Base-by-base conservation (phyloP, 1,139 yeast genomes). In the Spencermartinsiella ligniputridi region DNA sequence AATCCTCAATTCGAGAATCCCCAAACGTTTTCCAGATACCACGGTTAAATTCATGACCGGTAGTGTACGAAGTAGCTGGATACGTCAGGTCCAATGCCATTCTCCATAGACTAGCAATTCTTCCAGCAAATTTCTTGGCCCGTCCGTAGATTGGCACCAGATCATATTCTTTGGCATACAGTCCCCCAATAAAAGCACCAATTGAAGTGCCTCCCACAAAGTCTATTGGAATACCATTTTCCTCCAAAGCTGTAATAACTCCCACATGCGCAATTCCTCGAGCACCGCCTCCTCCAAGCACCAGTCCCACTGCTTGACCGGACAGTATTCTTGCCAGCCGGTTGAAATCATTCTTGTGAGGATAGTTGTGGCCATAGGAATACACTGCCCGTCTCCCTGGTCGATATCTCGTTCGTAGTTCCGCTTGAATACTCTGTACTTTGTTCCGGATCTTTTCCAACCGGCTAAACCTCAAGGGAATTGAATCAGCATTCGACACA, bases 1-100 rank as follows among this genome's bases (percentile, higher is more conserved):
- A 90, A 62, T 92, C 98, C 60, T 92, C 98, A 53, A 92, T 87
- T 57, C 96, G 83, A 18, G 83, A 75, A 52, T 88, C 94, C 0
- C 97, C 97, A 68, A 92, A 85, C 0, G 88, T 78, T 62, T 92
- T 92, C 97, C 97, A 92, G 16, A 92, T 81, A 39, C 98, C 97
- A 54, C 97, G 74, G 63, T 92, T 92, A 64, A 92, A 92, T 63
- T 89, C 97, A 65, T 92, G 96, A 1, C 98, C 98, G 0, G 98
- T 92, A 11, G 95, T 85, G 61, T 92, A 92, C 0, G 97, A 85
- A 0, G 96, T 89, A 0, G 88, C 83, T 0, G 98, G 98, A 61
- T 90, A 85, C 0, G 98, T 92, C 54, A 92, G 67, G 61, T 92
- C 98, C 33, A 86, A 67, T 1, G 82, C 54, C 61, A 85, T 79